phyloP scores from a whole-genome alignment of 495 filamentous ascomycete species.

The Lasiosphaeria hispida region DNA sequence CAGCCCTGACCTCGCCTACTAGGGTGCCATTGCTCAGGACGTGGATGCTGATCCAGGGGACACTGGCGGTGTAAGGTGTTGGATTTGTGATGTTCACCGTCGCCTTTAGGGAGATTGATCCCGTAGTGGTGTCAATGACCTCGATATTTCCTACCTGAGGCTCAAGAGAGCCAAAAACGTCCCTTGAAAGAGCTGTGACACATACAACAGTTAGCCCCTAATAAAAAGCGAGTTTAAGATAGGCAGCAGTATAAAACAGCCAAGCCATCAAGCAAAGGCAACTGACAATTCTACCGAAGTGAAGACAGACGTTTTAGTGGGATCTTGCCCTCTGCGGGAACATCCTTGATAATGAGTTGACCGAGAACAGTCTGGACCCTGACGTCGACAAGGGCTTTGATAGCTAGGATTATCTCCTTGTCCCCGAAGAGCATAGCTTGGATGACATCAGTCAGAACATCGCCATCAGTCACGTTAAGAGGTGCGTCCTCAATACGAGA shows the following conservation, averaged over 20 bases:
- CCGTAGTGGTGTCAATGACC: conserved; percentile 65
- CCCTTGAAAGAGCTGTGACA: conserved; percentile 36
- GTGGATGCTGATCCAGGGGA: conserved; percentile 77
- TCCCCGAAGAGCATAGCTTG: conserved; percentile 71
- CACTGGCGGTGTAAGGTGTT: conserved; percentile 71
- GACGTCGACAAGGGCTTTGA: conserved; percentile 82
- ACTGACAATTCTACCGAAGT: conserved; percentile 51
- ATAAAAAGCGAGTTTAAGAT: neutral
- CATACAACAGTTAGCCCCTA: neutral
- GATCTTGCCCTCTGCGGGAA: conserved; percentile 82
- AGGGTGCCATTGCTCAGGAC: conserved; percentile 69
- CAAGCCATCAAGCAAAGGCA: conserved; percentile 27
- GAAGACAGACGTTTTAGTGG: conserved; percentile 77
- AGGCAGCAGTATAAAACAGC: neutral
- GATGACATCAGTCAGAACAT: conserved; percentile 72
- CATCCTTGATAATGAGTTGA: conserved; percentile 68
- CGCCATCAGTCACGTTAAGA: conserved; percentile 72
- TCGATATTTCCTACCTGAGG: conserved; percentile 62
- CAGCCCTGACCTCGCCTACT: conserved; percentile 68
- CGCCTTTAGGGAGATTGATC: conserved; percentile 65
- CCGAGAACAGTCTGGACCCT: conserved; percentile 77
- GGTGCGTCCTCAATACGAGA: conserved; percentile 75
- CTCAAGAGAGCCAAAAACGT: conserved; percentile 47
- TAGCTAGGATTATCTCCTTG: conserved; percentile 58
- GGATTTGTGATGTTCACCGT: conserved; percentile 84